These are phyloP conservation scores for Sporothrix phasma DNA, from an alignment of 2,329 filamentous ascomycete species.

Conservation along the genomic window DNA sequence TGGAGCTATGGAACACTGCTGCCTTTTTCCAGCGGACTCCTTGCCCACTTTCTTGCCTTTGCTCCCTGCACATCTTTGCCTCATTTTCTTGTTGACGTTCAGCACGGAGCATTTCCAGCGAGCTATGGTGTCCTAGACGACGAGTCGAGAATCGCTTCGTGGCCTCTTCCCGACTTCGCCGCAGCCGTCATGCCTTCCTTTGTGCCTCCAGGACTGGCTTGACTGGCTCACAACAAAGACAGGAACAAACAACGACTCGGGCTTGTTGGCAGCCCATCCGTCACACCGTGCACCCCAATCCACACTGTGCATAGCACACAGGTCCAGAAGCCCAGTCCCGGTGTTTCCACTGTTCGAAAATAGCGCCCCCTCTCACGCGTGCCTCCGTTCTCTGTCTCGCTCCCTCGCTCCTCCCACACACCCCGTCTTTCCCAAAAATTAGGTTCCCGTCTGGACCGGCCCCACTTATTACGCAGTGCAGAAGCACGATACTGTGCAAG, in stretches of 20 bases:
- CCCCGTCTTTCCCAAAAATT: conserved; percentile 8
- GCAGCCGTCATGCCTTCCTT: neutral
- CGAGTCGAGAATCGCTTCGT: neutral
- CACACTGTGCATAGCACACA: conserved; percentile 1
- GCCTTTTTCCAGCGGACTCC: neutral
- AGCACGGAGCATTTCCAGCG: neutral
- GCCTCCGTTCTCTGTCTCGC: no score
- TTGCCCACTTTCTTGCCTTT: neutral
- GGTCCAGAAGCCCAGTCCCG: neutral
- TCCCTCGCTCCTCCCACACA: neutral
- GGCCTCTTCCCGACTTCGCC: neutral
- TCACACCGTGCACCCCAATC: neutral
- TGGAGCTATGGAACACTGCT: neutral
- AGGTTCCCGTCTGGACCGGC: conserved; percentile 14
- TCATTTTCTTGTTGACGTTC: neutral
- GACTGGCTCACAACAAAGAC: neutral
- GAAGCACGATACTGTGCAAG: neutral
- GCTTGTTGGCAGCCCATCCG: neutral
- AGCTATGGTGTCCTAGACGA: no score
- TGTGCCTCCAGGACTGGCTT: neutral
- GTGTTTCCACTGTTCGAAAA: conserved; percentile 5
- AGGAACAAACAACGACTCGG: neutral
- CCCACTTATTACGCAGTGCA: conserved; percentile 7
- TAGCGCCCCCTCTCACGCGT: conserved; percentile 14
- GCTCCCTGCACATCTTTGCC: neutral